Evolutionary conservation across 805 yeast species (phyloP), one percentile per base, ranked within the genome.

Genomic region (Cyberlindnera veronae): DNA sequence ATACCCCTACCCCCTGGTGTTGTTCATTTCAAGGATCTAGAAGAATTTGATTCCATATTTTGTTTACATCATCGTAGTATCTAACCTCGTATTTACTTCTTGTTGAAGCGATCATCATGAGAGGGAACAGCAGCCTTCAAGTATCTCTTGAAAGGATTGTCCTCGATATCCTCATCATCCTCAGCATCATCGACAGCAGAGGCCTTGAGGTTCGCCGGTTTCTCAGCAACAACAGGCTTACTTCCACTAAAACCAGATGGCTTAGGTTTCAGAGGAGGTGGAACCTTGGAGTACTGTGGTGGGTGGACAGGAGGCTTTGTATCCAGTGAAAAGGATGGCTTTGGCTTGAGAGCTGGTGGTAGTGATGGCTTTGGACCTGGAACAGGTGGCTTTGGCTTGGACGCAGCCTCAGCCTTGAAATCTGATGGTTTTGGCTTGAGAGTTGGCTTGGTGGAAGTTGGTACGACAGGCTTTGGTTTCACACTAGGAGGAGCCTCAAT

Each of bases 111-210:
- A 36, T 66, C 64, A 20, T 58, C 54, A 23, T 60, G 60, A 27
- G 55, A 41, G 1, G 71, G 71, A 11, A 67, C 71, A 8, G 66
- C 70, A 29, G 61, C 58, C 41, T 54, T 64, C 42, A 63, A 45
- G 33, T 67, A 67, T 16, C 58, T 54, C 8, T 55, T 53, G 48
- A 67, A 66, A 16, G 72, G 70, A 44, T 66, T 66, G 12, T 46
- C 48, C 5, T 57, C 58, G 19, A 38, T 50, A 16, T 48, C 49
- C 5, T 42, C 53, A 14, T 45, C 51, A 12, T 41, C 34, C 21
- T 32, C 46, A 14, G 35, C 39, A 16, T 36, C 41, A 1, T 31
- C 32, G 10, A 30, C 27, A 20, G n/a, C n/a, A n/a, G n/a, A n/a
- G n/a, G n/a, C 13, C 21, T 12, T 24, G 22, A 16, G 41, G 12